Evolutionary conservation across 2,329 filamentous ascomycete genomes (phyloP).

Genomic region (Endocalyx cinctus): DNA sequence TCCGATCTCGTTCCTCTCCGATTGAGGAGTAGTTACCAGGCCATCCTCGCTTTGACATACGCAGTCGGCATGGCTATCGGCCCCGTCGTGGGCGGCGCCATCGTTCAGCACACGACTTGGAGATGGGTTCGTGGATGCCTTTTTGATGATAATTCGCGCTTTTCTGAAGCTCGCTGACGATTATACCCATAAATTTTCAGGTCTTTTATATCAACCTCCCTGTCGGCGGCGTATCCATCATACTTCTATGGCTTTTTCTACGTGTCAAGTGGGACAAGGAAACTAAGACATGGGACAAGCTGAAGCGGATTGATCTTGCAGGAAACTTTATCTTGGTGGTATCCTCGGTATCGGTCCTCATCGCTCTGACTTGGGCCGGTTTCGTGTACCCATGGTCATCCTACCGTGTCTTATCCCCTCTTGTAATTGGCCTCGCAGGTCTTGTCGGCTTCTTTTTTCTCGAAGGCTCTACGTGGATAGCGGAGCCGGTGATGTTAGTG

Average conservation of each 20-base stretch:
- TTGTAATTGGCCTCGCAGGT: slow-evolving; percentile 34
- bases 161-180: neutral
- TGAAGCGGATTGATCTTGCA: slow-evolving; percentile 14
- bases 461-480: slow-evolving; percentile 19
- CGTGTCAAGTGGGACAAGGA: slow-evolving; percentile 9
- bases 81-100: slow-evolving; percentile 15
- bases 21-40: slow-evolving; percentile 8
- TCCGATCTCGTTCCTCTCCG: slow-evolving; percentile 16
- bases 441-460: slow-evolving; percentile 29
- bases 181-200: neutral
- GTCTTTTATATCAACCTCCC: slow-evolving; percentile 26
- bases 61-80: slow-evolving; percentile 12
- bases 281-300: slow-evolving; percentile 2
- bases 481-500: slow-evolving; percentile 29
- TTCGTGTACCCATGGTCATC: slow-evolving; percentile 10
- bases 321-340: slow-evolving; percentile 15
- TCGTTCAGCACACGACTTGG: slow-evolving; percentile 13
- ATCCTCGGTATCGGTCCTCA: slow-evolving; percentile 6
- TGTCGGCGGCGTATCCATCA: slow-evolving; percentile 23
- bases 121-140: slow-evolving; percentile 13
- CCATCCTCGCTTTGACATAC: slow-evolving; percentile 10
- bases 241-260: slow-evolving; percentile 15
- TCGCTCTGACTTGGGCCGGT: slow-evolving; percentile 9
- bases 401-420: slow-evolving; percentile 26
- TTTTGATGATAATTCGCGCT: slow-evolving; percentile 1